Percentiles rank a stretch among this genome's conserved stretches.
These are phyloP conservation scores for Rhynchosporium agropyri DNA, from an alignment of 2,329 filamentous ascomycete genomes.

Conservation along the genomic window DNA sequence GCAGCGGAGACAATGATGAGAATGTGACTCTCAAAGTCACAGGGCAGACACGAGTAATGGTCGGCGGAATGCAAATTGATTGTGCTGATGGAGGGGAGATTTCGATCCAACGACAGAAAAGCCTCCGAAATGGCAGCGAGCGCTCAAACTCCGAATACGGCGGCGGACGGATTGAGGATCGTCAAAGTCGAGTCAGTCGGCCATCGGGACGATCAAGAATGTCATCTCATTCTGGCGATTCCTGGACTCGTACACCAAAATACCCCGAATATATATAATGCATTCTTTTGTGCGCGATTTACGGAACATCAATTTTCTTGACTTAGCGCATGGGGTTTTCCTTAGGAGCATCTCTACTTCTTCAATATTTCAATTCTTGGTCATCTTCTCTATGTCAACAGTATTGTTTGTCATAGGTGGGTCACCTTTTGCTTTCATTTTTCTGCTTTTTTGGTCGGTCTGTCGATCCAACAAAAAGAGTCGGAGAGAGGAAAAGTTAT, in stretches of 20 bases:
- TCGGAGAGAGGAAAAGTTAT: conserved; percentile 34
- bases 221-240: conserved; percentile 31
- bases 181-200: conserved; percentile 32
- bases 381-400: conserved; percentile 32
- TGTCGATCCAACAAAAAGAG: conserved; percentile 23
- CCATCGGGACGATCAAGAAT: conserved; percentile 32
- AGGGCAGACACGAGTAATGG: conserved; percentile 57
- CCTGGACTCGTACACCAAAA: conserved; percentile 32
- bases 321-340: conserved; percentile 33
- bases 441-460: conserved; percentile 29
- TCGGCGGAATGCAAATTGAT: conserved; percentile 60
- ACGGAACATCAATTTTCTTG: conserved; percentile 13
- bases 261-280: conserved; percentile 11
- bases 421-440: conserved; percentile 32
- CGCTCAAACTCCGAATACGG: conserved; percentile 47
- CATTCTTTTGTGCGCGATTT: too few species aligned
- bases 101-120: conserved; percentile 51
- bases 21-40: conserved; percentile 64
- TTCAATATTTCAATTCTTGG: conserved; percentile 24
- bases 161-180: conserved; percentile 34
- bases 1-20: conserved; percentile 55
- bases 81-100: conserved; percentile 62
- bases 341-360: conserved; percentile 29
- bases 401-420: conserved; percentile 27
- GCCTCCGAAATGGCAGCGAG: conserved; percentile 51